Conservation (phyloP, 352 stramenopile species). For the Globisporangium heterothallicum region DNA sequence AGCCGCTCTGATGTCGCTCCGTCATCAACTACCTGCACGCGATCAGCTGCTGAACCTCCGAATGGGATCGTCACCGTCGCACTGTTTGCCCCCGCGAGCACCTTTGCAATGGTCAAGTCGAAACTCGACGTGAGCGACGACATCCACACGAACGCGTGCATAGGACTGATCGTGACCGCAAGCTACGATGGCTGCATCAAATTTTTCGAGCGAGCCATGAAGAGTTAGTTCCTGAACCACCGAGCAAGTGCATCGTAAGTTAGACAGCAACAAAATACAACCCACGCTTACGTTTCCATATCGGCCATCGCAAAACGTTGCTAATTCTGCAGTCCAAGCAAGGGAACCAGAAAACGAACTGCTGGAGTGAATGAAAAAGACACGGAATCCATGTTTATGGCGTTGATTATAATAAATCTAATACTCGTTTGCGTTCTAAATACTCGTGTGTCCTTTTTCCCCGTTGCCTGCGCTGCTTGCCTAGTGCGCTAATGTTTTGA, state of each 20-base stretch:
- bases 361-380: too few relatives aligned
- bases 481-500: slow-evolving; percentile 6
- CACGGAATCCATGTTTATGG: slow-evolving; percentile 4
- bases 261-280: too few relatives aligned
- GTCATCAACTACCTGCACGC: neutral
- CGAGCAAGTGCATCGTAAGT: too few relatives aligned
- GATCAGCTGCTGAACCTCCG: slow-evolving; percentile 42
- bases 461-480: neutral
- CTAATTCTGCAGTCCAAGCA: neutral
- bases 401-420: slow-evolving; percentile 12
- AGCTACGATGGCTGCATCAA: slow-evolving; percentile 85
- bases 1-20: too few relatives aligned
- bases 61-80: slow-evolving; percentile 78
- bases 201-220: slow-evolving; percentile 56
- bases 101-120: slow-evolving; percentile 75
- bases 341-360: too few relatives aligned
- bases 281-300: too few relatives aligned
- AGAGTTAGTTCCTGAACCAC: too few relatives aligned
- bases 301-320: too few relatives aligned
- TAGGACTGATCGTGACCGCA: slow-evolving; percentile 71
- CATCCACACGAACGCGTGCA: slow-evolving; percentile 64
- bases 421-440: slow-evolving; percentile 15
- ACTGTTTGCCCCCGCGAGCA: slow-evolving; percentile 75
- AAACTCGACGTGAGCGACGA: slow-evolving; percentile 58
- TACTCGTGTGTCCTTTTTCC: slow-evolving; percentile 7